These are phyloP conservation scores for Pelargonium cotyledonis DNA, from an alignment of 441 rosid species.

Conservation along the genomic window DNA sequence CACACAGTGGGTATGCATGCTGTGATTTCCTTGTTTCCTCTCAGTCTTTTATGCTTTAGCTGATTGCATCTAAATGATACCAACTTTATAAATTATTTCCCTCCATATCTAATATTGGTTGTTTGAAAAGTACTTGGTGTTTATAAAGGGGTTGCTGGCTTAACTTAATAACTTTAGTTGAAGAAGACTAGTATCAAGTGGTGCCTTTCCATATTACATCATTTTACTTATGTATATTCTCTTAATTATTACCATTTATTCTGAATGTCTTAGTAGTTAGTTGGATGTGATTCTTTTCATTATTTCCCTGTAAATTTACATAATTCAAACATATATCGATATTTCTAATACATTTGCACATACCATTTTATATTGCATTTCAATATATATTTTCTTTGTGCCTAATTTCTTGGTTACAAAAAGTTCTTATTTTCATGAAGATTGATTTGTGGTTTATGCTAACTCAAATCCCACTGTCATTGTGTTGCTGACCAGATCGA, in stretches of 20 bases:
- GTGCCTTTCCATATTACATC: slow-evolving; percentile 17
- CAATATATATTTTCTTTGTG: no score
- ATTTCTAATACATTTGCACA: no score
- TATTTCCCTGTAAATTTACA: no score
- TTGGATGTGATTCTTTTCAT: not conserved
- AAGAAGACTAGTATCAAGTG: slow-evolving; percentile 18
- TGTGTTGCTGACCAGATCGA: no score
- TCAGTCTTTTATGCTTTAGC: slow-evolving; percentile 11
- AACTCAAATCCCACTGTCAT: no score
- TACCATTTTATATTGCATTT: no score
- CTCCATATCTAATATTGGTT: not conserved
- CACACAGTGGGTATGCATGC: slow-evolving; percentile 86
- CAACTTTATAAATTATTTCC: slow-evolving; percentile 29
- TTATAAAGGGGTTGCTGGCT: not conserved
- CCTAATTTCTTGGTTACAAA: no score
- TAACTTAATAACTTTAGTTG: slow-evolving; percentile 19
- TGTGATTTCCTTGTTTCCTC: slow-evolving; percentile 16
- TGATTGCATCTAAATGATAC: slow-evolving; percentile 29
- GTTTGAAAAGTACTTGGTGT: not conserved
- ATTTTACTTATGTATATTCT: slow-evolving; percentile 15
- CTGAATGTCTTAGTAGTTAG: not conserved
- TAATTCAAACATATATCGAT: no score
- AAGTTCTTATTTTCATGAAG: no score
- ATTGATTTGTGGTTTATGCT: no score
- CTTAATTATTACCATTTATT: slow-evolving; percentile 12